Base-by-base conservation (phyloP, 345 rosid species). In the Eucalyptus erythrocorys region DNA sequence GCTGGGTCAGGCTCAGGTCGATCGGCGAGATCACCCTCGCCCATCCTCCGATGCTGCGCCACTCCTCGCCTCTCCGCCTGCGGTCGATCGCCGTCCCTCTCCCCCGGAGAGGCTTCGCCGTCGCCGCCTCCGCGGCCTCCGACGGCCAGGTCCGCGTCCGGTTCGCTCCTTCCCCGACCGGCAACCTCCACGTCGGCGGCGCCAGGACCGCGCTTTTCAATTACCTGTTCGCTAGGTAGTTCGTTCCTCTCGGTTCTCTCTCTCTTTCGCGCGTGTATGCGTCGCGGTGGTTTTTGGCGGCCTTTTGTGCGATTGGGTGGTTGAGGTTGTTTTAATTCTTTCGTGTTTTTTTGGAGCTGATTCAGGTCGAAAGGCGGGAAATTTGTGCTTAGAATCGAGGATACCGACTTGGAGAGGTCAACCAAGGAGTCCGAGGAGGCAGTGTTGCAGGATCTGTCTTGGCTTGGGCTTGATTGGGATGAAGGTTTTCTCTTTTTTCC, bases 141-240 rank as follows among this genome's bases (percentile, higher is more conserved):
- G 92, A 91, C 53, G 89, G 91, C 47, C 89, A 87, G 37, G 96
- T 97, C 42, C 94, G 99, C 64, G 99, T 96, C 26, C 99, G 99
- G 89, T 97, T 97, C 90, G 99, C 99, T 89, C 99, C 99, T 86
- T 97, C 99, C 48, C 99, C 99, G 2, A 97, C 99, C 61, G 99
- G 99, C 4, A 96, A 97, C 89, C 97, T 97, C 82, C 99, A 96
- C 84, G 99, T 97, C 47, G 99, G 99, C 42, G 99, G 99, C 81
- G 99, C 99, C 68, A 94, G 99, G 88, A 97, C 99, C 88, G 99
- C 99, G 85, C 99, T 97, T 48, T 97, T 96, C 92, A 97, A 97
- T 91, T 97, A 96, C 92, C 91, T 97, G 84, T 97, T 97, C 89
- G 98, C 99, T 27, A 96, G 99, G 99, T 86, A 27, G n/a, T n/a